Evolutionary conservation across 2,329 filamentous ascomycete genomes (phyloP).

Genomic region (Exophiala dermatitidis): DNA sequence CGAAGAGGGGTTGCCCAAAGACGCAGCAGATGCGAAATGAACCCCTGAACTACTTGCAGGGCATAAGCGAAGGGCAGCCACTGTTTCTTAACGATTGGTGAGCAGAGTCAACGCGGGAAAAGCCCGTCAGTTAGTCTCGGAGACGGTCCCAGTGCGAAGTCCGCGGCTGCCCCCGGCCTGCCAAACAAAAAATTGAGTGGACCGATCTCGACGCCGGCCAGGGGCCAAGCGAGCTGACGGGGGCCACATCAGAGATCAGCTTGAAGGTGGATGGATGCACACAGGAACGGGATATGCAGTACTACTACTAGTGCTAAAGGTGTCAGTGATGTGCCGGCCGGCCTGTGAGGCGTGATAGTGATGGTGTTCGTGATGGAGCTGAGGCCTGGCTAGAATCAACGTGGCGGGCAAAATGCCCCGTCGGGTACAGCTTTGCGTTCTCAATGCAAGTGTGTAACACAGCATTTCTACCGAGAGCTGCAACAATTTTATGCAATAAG

Average conservation of each 20-base stretch:
- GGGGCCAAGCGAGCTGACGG: neutral
- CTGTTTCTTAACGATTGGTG: neutral
- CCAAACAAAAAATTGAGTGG: neutral
- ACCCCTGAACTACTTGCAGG: neutral
- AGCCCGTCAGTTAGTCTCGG: neutral
- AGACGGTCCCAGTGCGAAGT: neutral
- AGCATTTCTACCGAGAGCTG: too few relatives aligned
- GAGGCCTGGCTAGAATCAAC: slow-evolving; percentile 12
- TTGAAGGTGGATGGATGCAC: neutral
- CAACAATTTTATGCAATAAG: too few relatives aligned
- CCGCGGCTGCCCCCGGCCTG: neutral
- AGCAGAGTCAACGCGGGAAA: neutral
- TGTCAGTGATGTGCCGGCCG: neutral
- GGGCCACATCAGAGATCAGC: slow-evolving; percentile 1
- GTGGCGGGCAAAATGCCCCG: neutral
- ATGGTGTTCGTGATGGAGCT: neutral
- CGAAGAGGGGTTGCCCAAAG: neutral
- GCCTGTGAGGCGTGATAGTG: neutral
- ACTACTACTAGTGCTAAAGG: slow-evolving; percentile 3
- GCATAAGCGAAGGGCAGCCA: neutral
- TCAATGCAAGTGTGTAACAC: too few relatives aligned
- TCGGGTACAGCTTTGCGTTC: neutral
- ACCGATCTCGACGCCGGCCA: neutral
- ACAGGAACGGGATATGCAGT: neutral
- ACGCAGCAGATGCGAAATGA: neutral